Base-by-base conservation (phyloP, 495 filamentous ascomycete species). In the Evernia prunastri region DNA sequence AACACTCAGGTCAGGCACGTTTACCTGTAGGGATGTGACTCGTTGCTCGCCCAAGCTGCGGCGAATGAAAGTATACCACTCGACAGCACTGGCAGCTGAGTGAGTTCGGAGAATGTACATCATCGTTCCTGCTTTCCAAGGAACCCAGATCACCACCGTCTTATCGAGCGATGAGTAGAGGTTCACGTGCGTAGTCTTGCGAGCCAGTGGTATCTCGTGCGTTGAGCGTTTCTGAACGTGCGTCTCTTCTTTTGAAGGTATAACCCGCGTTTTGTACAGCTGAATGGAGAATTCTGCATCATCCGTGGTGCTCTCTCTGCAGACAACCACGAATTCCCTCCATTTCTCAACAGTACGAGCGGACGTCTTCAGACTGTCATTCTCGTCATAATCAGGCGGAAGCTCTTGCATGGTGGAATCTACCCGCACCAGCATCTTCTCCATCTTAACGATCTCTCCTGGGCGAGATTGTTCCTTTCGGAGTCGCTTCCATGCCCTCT, bases 31-130 rank as follows among this genome's bases (percentile, higher is more conserved):
- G 29, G 78, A 79, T 40, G 74, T 74, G n/a, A 82, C 74, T 23
- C 83, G 78, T 29, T 77, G 76, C 78, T 82, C 86, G 29, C 87
- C 88, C 15, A 89, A 74, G 3, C 80, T 76, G 42, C 84, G 80
- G 13, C 81, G 78, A 18, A 91, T 74, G 64, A 90, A 91, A 1
- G 88, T 89, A 67, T 87, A 90, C 88, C 88, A 91, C 68, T 91
- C 88, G 35, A 87, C 81, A 27, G 85, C 81, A 63, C 82, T 83
- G 8, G 85, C 85, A 12, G 81, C 77, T 47, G 87, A 89, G 25
- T 84, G 81, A 7, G 88, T 81, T 23, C 85, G 82, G 68, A 91
- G 75, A 43, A 89, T 87, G 67, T 84, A 89, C 53, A 91, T 87
- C 60, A 76, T 80, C 12, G 83, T 87, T 20, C 86, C 85, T 18